Conservation (phyloP, 2,329 filamentous ascomycete species). For the Harringtonia aguacate region DNA sequence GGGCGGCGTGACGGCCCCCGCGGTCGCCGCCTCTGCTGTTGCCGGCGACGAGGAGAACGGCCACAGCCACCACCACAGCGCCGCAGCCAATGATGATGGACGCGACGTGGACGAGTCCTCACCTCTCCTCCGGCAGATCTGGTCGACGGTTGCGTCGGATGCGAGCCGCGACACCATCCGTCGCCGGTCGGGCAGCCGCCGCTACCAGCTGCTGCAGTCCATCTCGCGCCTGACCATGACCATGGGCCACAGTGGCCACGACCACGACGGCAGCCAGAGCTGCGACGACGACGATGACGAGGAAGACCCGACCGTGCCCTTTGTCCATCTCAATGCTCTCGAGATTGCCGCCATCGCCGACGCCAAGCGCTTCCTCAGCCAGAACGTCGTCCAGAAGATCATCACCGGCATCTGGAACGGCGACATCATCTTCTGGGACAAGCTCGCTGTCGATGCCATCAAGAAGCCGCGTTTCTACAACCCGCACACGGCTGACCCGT, state of each 20-base stretch:
- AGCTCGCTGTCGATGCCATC: constrained; percentile 57
- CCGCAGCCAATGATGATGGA: neutral
- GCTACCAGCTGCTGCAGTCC: constrained; percentile 39
- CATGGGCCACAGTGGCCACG: constrained; percentile 29
- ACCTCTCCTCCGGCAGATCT: constrained; percentile 9
- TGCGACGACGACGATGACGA: constrained; percentile 31
- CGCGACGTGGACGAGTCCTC: constrained; percentile 7
- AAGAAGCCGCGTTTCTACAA: constrained; percentile 75
- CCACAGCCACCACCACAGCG: constrained; percentile 15
- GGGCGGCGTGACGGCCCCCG: constrained; percentile 7
- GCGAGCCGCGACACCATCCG: neutral
- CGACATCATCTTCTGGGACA: constrained; percentile 80
- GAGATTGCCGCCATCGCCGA: constrained; percentile 76
- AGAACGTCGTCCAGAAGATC: constrained; percentile 71
- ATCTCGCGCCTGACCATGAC: constrained; percentile 45
- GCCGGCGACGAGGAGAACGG: constrained; percentile 9
- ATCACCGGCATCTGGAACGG: constrained; percentile 79
- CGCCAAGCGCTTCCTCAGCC: constrained; percentile 76
- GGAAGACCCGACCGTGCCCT: constrained; percentile 56
- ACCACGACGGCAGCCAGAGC: constrained; percentile 38
- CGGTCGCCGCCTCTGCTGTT: neutral
- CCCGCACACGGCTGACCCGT: constrained; percentile 53
- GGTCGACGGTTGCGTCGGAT: constrained; percentile 2
- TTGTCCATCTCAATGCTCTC: constrained; percentile 72
- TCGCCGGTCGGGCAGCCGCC: constrained; percentile 28